These are phyloP conservation scores for Huntiella omanensis DNA, from an alignment of 2,329 filamentous ascomycete genomes.

Conservation along the genomic window DNA sequence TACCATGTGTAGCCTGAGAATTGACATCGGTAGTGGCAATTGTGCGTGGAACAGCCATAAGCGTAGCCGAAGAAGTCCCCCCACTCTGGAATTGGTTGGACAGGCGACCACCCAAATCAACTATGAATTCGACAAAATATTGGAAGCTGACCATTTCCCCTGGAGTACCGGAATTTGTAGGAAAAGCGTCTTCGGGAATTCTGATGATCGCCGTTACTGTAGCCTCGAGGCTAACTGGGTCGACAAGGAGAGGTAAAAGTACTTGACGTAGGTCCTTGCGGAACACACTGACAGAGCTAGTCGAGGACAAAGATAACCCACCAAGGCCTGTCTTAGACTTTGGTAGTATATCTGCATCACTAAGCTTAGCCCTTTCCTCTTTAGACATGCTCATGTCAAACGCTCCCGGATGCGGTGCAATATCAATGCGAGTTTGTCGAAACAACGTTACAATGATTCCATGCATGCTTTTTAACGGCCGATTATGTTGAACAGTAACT, in stretches of 20 bases:
- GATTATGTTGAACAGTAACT: slow-evolving; percentile 72
- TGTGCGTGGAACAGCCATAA: slow-evolving; percentile 18
- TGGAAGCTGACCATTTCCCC: slow-evolving; percentile 90
- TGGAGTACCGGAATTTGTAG: slow-evolving; percentile 75
- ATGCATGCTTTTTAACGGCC: slow-evolving; percentile 74
- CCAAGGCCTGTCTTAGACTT: slow-evolving; percentile 73
- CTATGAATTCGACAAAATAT: slow-evolving; percentile 81
- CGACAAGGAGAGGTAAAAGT: slow-evolving; percentile 72
- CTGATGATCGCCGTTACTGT: slow-evolving; percentile 68
- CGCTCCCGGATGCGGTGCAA: slow-evolving; percentile 35
- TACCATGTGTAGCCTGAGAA: slow-evolving; percentile 31
- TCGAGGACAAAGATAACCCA: slow-evolving; percentile 69
- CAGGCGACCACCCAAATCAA: slow-evolving; percentile 78
- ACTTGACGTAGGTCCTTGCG: slow-evolving; percentile 85
- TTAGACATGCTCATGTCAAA: slow-evolving; percentile 35
- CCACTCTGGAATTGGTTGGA: slow-evolving; percentile 52
- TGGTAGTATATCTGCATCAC: slow-evolving; percentile 72
- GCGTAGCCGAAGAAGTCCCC: slow-evolving; percentile 27
- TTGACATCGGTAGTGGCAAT: slow-evolving; percentile 20
- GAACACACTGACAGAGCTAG: slow-evolving; percentile 78
- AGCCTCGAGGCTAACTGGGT: slow-evolving; percentile 59
- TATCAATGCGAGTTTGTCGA: slow-evolving; percentile 77
- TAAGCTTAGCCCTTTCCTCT: slow-evolving; percentile 45
- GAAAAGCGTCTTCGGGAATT: slow-evolving; percentile 78
- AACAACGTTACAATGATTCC: slow-evolving; percentile 88